These are phyloP conservation scores for Apophysomyces elegans DNA, from an alignment of 371 early-diverging fungal genomes.

Conservation along the genomic window DNA sequence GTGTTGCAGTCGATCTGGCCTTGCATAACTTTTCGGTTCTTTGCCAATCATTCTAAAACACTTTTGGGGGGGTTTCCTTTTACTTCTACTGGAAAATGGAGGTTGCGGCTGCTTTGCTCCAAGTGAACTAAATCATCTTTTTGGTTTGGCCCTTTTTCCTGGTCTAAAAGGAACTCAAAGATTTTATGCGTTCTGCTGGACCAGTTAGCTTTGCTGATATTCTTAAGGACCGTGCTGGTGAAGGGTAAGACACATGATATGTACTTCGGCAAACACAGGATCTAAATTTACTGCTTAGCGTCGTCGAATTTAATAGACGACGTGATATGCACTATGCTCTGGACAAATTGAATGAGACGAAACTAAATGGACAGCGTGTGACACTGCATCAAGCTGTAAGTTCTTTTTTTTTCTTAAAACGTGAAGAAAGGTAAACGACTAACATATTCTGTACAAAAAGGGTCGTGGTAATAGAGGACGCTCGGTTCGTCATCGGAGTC, in stretches of 20 bases:
- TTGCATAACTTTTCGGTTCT: slow-evolving; percentile 14
- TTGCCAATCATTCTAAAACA: slow-evolving; percentile 7
- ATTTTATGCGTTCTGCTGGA: slow-evolving; percentile 90
- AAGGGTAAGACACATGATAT: slow-evolving; percentile 65
- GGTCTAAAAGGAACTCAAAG: slow-evolving; percentile 86
- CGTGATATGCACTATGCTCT: slow-evolving; percentile 86
- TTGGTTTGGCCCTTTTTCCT: slow-evolving; percentile 7
- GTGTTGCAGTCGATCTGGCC: slow-evolving; percentile 11
- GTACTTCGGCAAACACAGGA: not conserved
- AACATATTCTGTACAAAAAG: not conserved
- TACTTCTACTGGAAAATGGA: slow-evolving; percentile 13
- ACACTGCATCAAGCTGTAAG: slow-evolving; percentile 70
- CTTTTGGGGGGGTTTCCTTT: slow-evolving; percentile 9
- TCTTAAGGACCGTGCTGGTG: slow-evolving; percentile 77
- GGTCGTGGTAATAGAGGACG: slow-evolving; percentile 3
- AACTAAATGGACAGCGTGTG: slow-evolving; percentile 79
- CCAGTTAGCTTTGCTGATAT: slow-evolving; percentile 92
- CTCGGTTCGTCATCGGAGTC: not conserved
- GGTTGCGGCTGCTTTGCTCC: slow-evolving; percentile 1
- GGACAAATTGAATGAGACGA: slow-evolving; percentile 78
- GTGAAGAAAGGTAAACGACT: not conserved
- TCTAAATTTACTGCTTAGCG: slow-evolving; percentile 43
- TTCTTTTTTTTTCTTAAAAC: slow-evolving; percentile 2
- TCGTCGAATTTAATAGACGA: slow-evolving; percentile 83
- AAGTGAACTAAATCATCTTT: slow-evolving; percentile 12